Evolutionary conservation across 2,329 filamentous ascomycete species (phyloP).

Genomic region (Pyricularia sp.): DNA sequence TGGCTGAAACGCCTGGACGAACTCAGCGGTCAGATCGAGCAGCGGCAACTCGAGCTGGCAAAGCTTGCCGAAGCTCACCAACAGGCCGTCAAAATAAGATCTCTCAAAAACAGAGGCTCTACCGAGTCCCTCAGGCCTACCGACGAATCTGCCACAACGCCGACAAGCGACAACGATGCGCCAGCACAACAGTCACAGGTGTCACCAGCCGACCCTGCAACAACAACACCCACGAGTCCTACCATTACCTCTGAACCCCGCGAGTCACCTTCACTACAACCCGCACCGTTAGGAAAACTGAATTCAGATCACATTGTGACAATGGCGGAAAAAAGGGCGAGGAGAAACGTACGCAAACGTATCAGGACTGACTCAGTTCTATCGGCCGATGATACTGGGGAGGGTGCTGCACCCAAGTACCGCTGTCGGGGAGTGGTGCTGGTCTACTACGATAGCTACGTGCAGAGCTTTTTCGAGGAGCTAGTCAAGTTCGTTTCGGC

Average conservation of each 20-base stretch:
- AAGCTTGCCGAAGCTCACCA: constrained; percentile 16
- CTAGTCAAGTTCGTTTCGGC: constrained; percentile 74
- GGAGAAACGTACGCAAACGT: constrained; percentile 38
- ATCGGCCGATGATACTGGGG: constrained; percentile 27
- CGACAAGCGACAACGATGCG: neutral
- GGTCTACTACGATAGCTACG: constrained; percentile 85
- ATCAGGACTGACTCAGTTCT: constrained; percentile 39
- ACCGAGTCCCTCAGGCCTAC: constrained; percentile 1
- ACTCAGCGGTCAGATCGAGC: constrained; percentile 50
- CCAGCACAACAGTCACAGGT: neutral
- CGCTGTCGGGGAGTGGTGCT: constrained; percentile 68
- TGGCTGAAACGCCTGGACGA: constrained; percentile 52
- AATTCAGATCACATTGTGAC: constrained; percentile 35
- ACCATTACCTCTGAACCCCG: neutral
- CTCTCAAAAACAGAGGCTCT: neutral
- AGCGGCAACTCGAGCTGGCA: constrained; percentile 52
- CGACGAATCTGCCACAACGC: neutral
- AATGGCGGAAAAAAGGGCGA: constrained; percentile 33
- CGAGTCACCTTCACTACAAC: neutral
- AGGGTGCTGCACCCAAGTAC: constrained; percentile 43
- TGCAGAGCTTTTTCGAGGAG: constrained; percentile 74
- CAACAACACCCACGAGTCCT: neutral
- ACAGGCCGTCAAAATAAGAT: neutral
- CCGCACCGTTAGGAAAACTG: constrained; percentile 24
- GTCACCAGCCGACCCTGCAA: neutral